Evolutionary conservation across 306 rosid species (phyloP).

Genomic region (Lathyrus tuberosus): DNA sequence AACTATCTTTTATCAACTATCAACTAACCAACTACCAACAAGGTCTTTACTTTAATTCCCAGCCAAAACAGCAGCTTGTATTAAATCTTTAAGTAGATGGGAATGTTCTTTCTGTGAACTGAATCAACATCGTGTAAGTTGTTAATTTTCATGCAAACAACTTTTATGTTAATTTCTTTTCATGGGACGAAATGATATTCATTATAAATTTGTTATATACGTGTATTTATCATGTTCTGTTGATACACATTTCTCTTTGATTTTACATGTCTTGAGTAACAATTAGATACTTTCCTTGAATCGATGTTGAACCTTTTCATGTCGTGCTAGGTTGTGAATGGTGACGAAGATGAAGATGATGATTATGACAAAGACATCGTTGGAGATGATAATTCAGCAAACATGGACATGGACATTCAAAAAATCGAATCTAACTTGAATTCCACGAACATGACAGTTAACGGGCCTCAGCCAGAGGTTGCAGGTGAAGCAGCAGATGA

Average conservation of each 20-base stretch:
- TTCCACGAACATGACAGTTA: no score
- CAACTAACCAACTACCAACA: no score
- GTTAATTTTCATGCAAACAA: neutral
- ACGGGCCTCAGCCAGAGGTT: no score
- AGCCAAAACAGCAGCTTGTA: neutral
- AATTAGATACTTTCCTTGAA: conserved; percentile 23
- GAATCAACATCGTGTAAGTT: neutral
- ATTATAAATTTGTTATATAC: neutral
- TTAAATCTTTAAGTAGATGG: neutral
- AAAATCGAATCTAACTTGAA: no score
- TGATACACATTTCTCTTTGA: conserved; percentile 5
- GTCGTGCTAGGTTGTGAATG: no score
- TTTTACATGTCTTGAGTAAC: neutral
- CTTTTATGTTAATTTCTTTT: conserved; percentile 2
- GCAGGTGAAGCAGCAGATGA: no score
- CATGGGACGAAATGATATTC: neutral
- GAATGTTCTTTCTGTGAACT: neutral
- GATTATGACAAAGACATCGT: no score
- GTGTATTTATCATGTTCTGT: neutral
- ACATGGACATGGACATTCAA: no score
- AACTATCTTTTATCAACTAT: no score
- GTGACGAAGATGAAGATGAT: no score
- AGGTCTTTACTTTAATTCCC: neutral
- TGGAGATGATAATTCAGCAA: no score
- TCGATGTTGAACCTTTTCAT: neutral